These are phyloP conservation scores for Fusarium citri DNA, from an alignment of 2,329 filamentous ascomycete genomes.

Conservation along the genomic window DNA sequence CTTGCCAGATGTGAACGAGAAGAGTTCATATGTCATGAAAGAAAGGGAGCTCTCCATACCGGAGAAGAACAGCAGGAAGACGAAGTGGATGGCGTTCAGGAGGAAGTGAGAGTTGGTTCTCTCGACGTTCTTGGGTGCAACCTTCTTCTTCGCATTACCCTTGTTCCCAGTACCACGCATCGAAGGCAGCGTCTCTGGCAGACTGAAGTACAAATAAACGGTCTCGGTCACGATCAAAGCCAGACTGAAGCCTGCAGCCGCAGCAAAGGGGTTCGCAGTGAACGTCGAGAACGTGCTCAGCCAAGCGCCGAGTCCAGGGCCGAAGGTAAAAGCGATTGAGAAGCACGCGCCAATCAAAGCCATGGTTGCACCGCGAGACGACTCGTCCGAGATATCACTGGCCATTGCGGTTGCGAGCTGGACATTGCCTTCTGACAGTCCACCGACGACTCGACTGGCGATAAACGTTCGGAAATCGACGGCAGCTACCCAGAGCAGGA, in stretches of 20 bases:
- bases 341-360: constrained; percentile 96
- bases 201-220: constrained; percentile 81
- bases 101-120: constrained; percentile 86
- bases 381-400: constrained; percentile 91
- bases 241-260: constrained; percentile 88
- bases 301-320: constrained; percentile 89
- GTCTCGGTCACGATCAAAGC: constrained; percentile 89
- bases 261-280: constrained; percentile 91
- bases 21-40: constrained; percentile 97
- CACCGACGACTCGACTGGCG: constrained; percentile 90
- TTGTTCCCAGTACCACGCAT: constrained; percentile 54
- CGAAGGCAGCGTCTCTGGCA: constrained; percentile 87
- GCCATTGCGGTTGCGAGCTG: constrained; percentile 97
- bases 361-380: constrained; percentile 89
- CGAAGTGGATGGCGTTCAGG: constrained; percentile 86
- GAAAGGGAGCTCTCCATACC: constrained; percentile 98
- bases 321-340: constrained; percentile 96
- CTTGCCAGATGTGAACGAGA: constrained; percentile 80
- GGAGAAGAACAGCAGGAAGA: constrained; percentile 96
- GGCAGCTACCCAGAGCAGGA: constrained; percentile 92
- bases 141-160: constrained; percentile 31
- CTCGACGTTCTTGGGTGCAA: constrained; percentile 48
- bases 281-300: constrained; percentile 82
- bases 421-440: constrained; percentile 95
- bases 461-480: constrained; percentile 96